Evolutionary conservation across 306 rosid species (phyloP), one percentile per base, ranked within the genome.

Genomic region (Dicorynia guianensis): DNA sequence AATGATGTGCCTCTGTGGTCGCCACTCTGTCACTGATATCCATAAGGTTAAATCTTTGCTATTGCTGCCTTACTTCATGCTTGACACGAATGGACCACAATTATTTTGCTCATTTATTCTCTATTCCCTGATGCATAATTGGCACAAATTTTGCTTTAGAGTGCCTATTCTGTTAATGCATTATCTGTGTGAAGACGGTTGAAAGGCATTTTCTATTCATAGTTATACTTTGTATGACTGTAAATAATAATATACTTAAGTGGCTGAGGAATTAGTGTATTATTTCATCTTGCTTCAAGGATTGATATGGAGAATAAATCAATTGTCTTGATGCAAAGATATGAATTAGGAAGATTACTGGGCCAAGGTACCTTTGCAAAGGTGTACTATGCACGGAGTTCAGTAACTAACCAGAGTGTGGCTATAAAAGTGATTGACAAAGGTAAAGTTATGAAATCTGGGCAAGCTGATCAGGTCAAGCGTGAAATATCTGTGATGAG

Each of bases 351-450:
- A 66, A 94, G 92, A 59, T 69, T 84, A 47, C 89, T 90, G 1
- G 96, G 98, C 35, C 92, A 94, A 76, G 98, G 98, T 8, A 84
- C 89, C 8, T 94, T 94, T 56, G 98, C 88, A 8, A 94, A 87
- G 88, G 98, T 94, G 69, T 87, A 90, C 79, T 85, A 89, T 86
- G 98, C 89, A 6, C 81, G 97, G 80, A 85, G 87, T 70, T n/a
- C 81, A 18, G 74, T 33, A 50, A 84, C 86, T 12, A 87, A 86
- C 76, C 96, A 90, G 79, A 84, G 94, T 64, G 97, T 91, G 65
- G 98, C 98, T 15, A 80, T 91, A 57, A 93, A 91, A 86, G 81
- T 83, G 40, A 76, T 88, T 52, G 98, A 93, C 77, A 93, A 93
- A 67, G 92, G 84, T 34, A 93, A 87, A 84, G 68, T 91, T 54